These are phyloP conservation scores for Suhomyces kilbournensis DNA, from an alignment of 805 yeast genomes.

Conservation along the genomic window DNA sequence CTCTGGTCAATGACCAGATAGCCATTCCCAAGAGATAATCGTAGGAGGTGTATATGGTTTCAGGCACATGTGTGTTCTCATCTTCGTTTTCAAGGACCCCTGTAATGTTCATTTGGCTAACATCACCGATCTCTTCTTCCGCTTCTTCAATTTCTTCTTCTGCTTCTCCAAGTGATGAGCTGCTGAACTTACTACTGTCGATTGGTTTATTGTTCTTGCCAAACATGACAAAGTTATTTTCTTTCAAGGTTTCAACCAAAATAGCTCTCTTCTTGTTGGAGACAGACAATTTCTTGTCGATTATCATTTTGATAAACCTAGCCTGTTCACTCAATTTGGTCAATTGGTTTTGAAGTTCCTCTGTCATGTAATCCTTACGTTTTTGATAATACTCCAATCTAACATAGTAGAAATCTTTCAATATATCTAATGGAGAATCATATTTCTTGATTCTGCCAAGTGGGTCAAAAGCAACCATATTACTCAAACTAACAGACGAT, in stretches of 20 bases:
- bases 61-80: slow-evolving; percentile 42
- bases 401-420: slow-evolving; percentile 80
- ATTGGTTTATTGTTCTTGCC: slow-evolving; percentile 67
- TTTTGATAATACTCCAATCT: slow-evolving; percentile 87
- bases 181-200: slow-evolving; percentile 32
- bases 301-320: slow-evolving; percentile 84
- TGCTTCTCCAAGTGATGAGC: slow-evolving; percentile 20
- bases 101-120: slow-evolving; percentile 22
- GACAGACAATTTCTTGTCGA: slow-evolving; percentile 66
- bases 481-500: slow-evolving; percentile 64
- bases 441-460: slow-evolving; percentile 83
- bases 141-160: slow-evolving; percentile 37
- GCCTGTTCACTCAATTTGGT: slow-evolving; percentile 81
- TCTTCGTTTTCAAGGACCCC: slow-evolving; percentile 21
- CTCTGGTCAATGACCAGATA: slow-evolving; percentile 89
- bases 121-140: slow-evolving; percentile 39
- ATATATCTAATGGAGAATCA: slow-evolving; percentile 69
- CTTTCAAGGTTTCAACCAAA: slow-evolving; percentile 61
- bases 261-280: slow-evolving; percentile 69
- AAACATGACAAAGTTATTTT: slow-evolving; percentile 70
- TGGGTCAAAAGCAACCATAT: slow-evolving; percentile 96
- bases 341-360: slow-evolving; percentile 67
- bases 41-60: slow-evolving; percentile 60
- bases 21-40: slow-evolving; percentile 92
- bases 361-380: slow-evolving; percentile 78